Percentiles rank a stretch among this genome's conserved stretches.
These are phyloP conservation scores for Metschnikowia santaceciliae DNA, from an alignment of 805 yeast genomes.

Conservation along the genomic window DNA sequence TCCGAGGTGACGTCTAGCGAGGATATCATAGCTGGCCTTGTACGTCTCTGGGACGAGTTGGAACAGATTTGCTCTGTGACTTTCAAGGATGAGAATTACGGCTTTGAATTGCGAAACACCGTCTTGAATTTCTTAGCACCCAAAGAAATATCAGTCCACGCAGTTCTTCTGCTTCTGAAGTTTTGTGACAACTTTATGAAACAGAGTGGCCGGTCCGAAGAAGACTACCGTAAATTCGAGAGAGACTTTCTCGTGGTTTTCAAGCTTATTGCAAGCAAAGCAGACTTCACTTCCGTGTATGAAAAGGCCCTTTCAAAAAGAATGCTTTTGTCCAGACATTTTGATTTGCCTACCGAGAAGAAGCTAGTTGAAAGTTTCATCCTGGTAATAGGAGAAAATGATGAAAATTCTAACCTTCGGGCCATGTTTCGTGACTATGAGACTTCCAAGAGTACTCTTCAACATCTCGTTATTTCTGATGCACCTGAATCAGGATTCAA, in stretches of 20 bases:
- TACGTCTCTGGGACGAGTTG: conserved; percentile 14
- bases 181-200: conserved; percentile 30
- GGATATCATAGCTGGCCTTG: conserved; percentile 13
- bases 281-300: conserved; percentile 28
- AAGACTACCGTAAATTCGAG: conserved; percentile 17
- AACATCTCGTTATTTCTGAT: background rate
- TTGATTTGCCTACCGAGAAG: conserved; percentile 19
- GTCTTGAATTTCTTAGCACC: conserved; percentile 19
- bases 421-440: conserved; percentile 35
- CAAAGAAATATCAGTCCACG: conserved; percentile 12
- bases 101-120: conserved; percentile 30
- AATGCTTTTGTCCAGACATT: conserved; percentile 24
- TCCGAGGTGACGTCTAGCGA: background rate
- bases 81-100: conserved; percentile 20
- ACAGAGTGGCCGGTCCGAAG: conserved; percentile 10
- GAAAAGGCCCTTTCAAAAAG: conserved; percentile 36
- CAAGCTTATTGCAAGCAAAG: conserved; percentile 31
- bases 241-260: conserved; percentile 24
- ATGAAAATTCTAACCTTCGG: conserved; percentile 24
- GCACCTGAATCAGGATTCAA: conserved; percentile 21
- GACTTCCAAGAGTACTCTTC: conserved; percentile 18
- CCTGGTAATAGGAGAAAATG: conserved; percentile 29
- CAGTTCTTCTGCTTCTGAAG: conserved; percentile 26
- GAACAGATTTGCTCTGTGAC: conserved; percentile 7
- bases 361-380: conserved; percentile 23